Evolutionary conservation across 1,284 basidiomycete genomes (phyloP), one percentile per base, ranked within the genome.

Genomic region (Malassezia dermatis): DNA sequence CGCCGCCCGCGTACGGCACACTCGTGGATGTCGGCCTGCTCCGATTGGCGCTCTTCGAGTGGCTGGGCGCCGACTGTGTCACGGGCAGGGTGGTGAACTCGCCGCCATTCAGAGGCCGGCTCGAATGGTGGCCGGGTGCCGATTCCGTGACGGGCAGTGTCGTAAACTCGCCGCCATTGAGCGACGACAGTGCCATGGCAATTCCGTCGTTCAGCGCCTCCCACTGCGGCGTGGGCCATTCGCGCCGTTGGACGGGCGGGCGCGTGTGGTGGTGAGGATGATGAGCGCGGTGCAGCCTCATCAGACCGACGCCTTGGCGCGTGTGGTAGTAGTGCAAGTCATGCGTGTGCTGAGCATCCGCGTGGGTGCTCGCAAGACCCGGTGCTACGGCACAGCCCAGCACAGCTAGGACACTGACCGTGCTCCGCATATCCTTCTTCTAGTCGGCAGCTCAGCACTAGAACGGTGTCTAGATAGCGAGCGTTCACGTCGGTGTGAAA

Each of bases 161-260:
- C n/a, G 49, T 51, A 19, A 51, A 51, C 35, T 51, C 49, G 26
- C 40, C 40, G 31, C 49, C 49, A 26, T 43, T 31, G 7, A 51
- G 41, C 8, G 39, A 51, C 17, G 19, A 19, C 8, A 39, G 37
- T 12, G 37, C 37, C n/a, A 39, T 21, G 5, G 37, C 37, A 4
- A 39, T 19, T 17, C 37, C 37, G 2, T 39, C 5, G 37, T 39
- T 39, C 7, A 39, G 11, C 2, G n/a, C 4, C 19, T 39, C 37
- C 37, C 37, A 39, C 19, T 39, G 37, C 37, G 37, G 37, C 37
- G 37, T 39, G 37, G 19, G 37, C 37, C 37, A 39, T 21, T 39
- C 37, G 19, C 43, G 30, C 17, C 43, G 43, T 15, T 30, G 23
- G 23, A 28, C 21, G 13, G 12, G 15, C 5, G 23, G 8, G 12